A percentile compares a stretch with the other conserved stretches of the same genome.
Conservation (phyloP, 345 rosid genomes). For the Psidium friedrichsthalianum region DNA sequence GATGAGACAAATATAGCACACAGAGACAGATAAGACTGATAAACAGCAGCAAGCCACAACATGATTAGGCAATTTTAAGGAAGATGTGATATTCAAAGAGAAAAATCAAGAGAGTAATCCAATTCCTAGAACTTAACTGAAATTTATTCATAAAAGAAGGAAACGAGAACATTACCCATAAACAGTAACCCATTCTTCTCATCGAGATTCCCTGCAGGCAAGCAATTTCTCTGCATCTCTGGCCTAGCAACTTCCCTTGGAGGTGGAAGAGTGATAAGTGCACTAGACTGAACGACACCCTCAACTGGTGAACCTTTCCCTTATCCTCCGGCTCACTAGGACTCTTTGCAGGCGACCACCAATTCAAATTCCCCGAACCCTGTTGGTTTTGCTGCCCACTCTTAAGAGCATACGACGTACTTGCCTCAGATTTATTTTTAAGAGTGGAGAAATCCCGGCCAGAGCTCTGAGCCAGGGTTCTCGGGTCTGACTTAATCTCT, state of each 20-base stretch:
- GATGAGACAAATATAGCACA: background rate
- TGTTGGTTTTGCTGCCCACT: slow-evolving; percentile 57
- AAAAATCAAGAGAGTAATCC: background rate
- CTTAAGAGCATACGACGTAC: slow-evolving; percentile 48
- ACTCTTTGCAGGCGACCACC: slow-evolving; percentile 72
- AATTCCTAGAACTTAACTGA: background rate
- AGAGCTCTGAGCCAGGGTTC: slow-evolving; percentile 39
- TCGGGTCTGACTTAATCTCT: slow-evolving; percentile 48
- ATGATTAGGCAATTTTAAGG: background rate
- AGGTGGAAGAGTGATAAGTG: slow-evolving; percentile 79
- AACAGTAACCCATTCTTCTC: slow-evolving; percentile 99
- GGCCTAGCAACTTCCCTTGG: slow-evolving; percentile 97
- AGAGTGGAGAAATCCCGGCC: slow-evolving; percentile 38
- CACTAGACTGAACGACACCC: slow-evolving; percentile 81
- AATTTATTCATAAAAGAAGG: background rate
- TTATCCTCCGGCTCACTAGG: slow-evolving; percentile 66
- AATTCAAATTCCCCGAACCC: slow-evolving; percentile 38
- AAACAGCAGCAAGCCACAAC: background rate
- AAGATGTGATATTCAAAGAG: background rate
- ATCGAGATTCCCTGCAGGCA: slow-evolving; percentile 65
- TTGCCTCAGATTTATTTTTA: slow-evolving; percentile 47
- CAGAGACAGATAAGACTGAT: background rate
- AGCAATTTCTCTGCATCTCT: slow-evolving; percentile 54
- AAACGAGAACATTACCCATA: slow-evolving; percentile 50
- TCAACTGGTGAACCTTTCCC: slow-evolving; percentile 84